Evolutionary conservation across 2,329 filamentous ascomycete genomes (phyloP).

Genomic region (Sporothrix pallida): DNA sequence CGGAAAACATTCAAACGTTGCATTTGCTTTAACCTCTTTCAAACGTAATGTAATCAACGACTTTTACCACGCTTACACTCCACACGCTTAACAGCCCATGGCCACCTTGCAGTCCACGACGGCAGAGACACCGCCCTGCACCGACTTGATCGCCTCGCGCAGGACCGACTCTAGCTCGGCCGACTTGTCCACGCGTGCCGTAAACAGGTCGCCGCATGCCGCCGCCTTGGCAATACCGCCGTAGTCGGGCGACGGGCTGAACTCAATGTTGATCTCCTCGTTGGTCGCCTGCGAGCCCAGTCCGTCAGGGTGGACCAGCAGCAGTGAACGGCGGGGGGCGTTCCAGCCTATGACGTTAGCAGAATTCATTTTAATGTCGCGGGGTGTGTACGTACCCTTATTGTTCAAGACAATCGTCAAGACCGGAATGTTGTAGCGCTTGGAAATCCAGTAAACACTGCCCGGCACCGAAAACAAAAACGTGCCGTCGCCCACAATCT

Average conservation of each 20-base stretch:
- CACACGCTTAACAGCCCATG: constrained; percentile 44
- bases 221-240: constrained; percentile 66
- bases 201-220: constrained; percentile 59
- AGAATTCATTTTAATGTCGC: not conserved
- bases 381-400: too few species aligned
- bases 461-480: constrained; percentile 57
- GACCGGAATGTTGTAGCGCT: constrained; percentile 55
- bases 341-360: constrained; percentile 57
- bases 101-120: constrained; percentile 62
- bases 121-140: constrained; percentile 57
- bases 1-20: not conserved
- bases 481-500: constrained; percentile 57
- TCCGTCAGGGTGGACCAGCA: constrained; percentile 64
- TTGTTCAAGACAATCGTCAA: constrained; percentile 59
- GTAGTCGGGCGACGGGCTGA: constrained; percentile 64
- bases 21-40: not conserved
- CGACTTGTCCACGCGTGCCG: constrained; percentile 55
- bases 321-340: constrained; percentile 61
- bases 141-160: constrained; percentile 57
- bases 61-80: constrained; percentile 42
- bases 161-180: constrained; percentile 55
- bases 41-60: not conserved
- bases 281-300: constrained; percentile 61
- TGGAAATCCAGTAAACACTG: constrained; percentile 56
- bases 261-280: constrained; percentile 67